Evolutionary conservation across 345 rosid species (phyloP).

Genomic region (Mallotus nudiflorus): DNA sequence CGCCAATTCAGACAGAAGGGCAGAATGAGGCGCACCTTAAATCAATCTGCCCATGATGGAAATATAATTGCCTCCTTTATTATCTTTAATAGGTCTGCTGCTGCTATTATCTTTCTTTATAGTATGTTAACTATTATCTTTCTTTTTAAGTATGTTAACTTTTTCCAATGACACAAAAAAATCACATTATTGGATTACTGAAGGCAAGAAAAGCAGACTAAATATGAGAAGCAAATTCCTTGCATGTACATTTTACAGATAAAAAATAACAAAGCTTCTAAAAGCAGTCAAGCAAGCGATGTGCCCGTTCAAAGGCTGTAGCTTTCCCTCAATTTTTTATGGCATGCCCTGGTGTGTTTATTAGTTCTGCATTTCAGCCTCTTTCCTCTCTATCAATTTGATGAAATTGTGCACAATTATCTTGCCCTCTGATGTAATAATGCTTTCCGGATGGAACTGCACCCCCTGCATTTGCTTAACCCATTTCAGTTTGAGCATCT

Average conservation of each 20-base stretch:
- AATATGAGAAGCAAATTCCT: neutral
- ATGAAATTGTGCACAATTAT: conserved; percentile 73
- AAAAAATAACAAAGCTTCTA: neutral
- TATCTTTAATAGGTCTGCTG: too few species aligned
- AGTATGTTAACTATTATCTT: too few species aligned
- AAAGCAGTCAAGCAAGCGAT: neutral
- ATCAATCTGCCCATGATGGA: too few species aligned
- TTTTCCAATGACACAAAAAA: too few species aligned
- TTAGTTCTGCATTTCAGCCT: conserved; percentile 20
- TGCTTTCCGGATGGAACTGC: conserved; percentile 97
- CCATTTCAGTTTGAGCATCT: neutral
- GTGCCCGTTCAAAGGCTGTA: neutral
- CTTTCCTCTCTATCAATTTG: conserved; percentile 24
- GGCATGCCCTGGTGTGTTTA: neutral
- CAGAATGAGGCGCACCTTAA: too few species aligned
- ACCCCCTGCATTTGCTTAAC: conserved; percentile 66
- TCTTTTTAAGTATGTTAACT: too few species aligned
- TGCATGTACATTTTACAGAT: neutral
- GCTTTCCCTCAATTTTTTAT: too few species aligned
- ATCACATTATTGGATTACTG: too few species aligned
- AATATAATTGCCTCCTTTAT: too few species aligned
- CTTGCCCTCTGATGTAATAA: conserved; percentile 78
- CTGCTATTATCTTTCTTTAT: too few species aligned
- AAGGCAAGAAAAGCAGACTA: neutral
- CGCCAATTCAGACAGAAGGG: too few species aligned